Base-by-base conservation (phyloP, 345 rosid genomes). In the Raphanus raphanistrum region DNA sequence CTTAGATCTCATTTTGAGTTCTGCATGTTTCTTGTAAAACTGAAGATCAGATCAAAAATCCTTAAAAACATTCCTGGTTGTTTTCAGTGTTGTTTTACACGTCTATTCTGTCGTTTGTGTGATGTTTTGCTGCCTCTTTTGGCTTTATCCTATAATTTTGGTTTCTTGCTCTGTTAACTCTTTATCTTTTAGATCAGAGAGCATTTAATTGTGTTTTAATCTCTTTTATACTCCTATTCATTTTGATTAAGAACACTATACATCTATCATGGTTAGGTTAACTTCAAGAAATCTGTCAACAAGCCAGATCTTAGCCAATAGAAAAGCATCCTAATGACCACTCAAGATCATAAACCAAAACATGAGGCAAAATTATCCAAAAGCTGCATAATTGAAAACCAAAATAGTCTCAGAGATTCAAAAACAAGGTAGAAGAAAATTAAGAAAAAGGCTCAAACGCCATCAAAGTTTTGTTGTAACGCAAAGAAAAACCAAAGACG, bases 1-100 rank as follows among this genome's bases (percentile, higher is more conserved):
- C 13, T 65, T 10, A 63, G 48, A 70, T 76, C 59, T 69, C 75
- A 33, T 6, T 6, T 8, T 55, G 6, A 13, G 35, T 31, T 1
- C 7, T 50, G 35, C 29, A 71, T 58, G 57, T 45, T 9, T 66
- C 50, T 25, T 55, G 79, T 35, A 60, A 63, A 65, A 58, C 65
- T 63, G 71, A 45, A 77, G 76, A 77, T 77, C 58, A 77, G 76
- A 77, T 77, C 75, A 38, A 7, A 3, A 60, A 4, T 27, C 58
- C 45, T 33, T 2, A 48, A 62, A 62, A 41, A 8, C 32, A 71
- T 57, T 55, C 59, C 16, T 55, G 45, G 1, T 17, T 62, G 76
- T 13, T 70, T 62, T 69, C 33, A 16, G 31, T 55, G 45, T 5
- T 67, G 68, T 54, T 63, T 63, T 17, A 62, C 75, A 62, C 70